Conservation (phyloP, 768 basidiomycete genomes). For the Termitomyces sp. region DNA sequence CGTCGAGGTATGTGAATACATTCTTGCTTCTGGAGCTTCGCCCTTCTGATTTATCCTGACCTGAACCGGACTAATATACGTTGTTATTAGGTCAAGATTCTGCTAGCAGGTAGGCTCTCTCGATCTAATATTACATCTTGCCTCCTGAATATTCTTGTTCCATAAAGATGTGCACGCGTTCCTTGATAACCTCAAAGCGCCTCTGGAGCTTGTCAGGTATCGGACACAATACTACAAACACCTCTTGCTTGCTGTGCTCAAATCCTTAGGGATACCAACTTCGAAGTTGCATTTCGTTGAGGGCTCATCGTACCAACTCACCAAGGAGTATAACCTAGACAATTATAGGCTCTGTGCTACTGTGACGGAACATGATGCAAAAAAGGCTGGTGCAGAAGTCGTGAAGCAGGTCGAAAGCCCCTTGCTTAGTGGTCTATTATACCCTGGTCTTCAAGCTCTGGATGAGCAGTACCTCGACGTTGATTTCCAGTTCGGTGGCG, state of each 20-base stretch:
- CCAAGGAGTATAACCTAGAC: slow-evolving; percentile 89
- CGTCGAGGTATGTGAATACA: slow-evolving; percentile 53
- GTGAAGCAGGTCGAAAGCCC: slow-evolving; percentile 97
- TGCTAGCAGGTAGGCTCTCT: slow-evolving; percentile 60
- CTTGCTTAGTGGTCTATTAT: slow-evolving; percentile 84
- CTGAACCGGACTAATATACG: background rate
- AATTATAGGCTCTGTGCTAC: slow-evolving; percentile 90
- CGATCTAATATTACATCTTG: background rate
- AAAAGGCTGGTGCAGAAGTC: slow-evolving; percentile 97
- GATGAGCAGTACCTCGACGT: slow-evolving; percentile 96
- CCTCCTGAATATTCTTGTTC: background rate
- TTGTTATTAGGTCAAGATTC: slow-evolving; percentile 55
- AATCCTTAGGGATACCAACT: slow-evolving; percentile 85
- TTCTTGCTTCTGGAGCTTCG: background rate
- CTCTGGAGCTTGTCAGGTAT: slow-evolving; percentile 82
- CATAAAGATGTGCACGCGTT: slow-evolving; percentile 87
- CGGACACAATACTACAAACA: slow-evolving; percentile 88
- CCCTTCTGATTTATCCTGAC: background rate
- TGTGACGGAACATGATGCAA: slow-evolving; percentile 93
- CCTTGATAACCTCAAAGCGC: slow-evolving; percentile 95
- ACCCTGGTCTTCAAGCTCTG: slow-evolving; percentile 94
- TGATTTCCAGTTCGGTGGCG: slow-evolving; percentile 97
- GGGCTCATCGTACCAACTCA: slow-evolving; percentile 91
- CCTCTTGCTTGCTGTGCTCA: slow-evolving; percentile 78
- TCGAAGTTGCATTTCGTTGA: slow-evolving; percentile 78